Evolutionary conservation across 2,329 filamentous ascomycete species (phyloP), one percentile per base, ranked within the genome.

Genomic region (Myriosclerotinia scirpicola): DNA sequence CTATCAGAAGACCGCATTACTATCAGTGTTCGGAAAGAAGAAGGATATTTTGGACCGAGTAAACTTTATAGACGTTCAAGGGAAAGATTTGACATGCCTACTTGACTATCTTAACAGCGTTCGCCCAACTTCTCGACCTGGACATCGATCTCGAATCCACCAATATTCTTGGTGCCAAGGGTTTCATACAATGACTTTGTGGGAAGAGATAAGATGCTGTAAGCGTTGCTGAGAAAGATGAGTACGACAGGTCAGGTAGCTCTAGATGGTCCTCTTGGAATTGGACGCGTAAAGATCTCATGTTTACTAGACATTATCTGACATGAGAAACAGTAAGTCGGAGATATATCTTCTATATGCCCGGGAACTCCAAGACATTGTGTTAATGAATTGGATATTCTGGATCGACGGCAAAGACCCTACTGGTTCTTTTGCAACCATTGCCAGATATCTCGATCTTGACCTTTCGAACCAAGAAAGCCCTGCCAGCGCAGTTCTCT

Each of bases 281-380:
- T 53, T 52, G 22, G 50, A 12, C 17, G 26, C 15, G 22, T 14
- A 26, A 9, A 5, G 6, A 7, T 52, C 7, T 15, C 1, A 2
- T 52, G 12, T 52, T 30, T 52, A 1, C 22, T 52, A 52, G 22
- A 26, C 26, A 52, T 14, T 14, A 15, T 15, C 48, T 52, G 22
- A 26, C 48, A 11, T 8, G 4, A 52, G 9, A 7, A 7, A 12
- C 11, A 56, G 34, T 2, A 56, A 42, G 40, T 34, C 34, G 36
- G 20, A 56, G 34, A 42, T 56, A n/a, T 56, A 34, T 56, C 54
- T 56, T 56, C 54, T 38, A n/a, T 56, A 36, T 40, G 54, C 54
- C 20, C 30, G 30, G 54, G 36, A 54, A 38, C 26, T 54, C 26
- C 53, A 38, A 54, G 53, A 54, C 20, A 54, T 36, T 36, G 30